phyloP scores from a whole-genome alignment of 2,329 filamentous ascomycete species.

The Capronia coronata region DNA sequence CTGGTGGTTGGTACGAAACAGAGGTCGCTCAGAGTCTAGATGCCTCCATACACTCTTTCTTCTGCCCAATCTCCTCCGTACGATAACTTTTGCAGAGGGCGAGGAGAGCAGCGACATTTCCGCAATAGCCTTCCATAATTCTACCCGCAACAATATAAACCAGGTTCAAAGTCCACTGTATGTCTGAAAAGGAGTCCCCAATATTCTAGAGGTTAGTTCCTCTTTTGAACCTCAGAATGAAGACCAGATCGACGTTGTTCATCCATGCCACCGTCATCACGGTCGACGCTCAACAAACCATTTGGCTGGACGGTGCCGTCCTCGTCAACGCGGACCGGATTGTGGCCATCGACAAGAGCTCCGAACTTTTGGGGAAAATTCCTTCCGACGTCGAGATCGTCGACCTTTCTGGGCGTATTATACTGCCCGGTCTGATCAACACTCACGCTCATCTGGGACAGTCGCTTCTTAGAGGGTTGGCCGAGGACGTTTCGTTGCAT shows the following conservation, averaged over 20 bases:
- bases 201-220: no score
- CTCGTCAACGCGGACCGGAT: conserved; percentile 13
- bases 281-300: conserved; percentile 11
- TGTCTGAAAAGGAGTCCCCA: no score
- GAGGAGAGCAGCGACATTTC: no score
- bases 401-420: conserved; percentile 32
- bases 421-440: conserved; percentile 36
- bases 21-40: no score
- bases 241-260: conserved; percentile 17
- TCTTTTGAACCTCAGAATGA: no score
- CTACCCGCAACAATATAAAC: no score
- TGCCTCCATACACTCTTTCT: no score
- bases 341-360: conserved; percentile 16
- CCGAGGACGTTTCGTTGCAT: conserved; percentile 30
- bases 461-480: conserved; percentile 33
- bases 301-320: conserved; percentile 20
- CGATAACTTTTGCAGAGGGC: no score
- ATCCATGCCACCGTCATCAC: conserved; percentile 21
- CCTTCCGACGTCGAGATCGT: conserved; percentile 21
- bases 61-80: no score
- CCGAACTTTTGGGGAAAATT: conserved; percentile 1
- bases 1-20: no score
- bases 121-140: no score
- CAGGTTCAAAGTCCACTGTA: no score
- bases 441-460: conserved; percentile 36